These are phyloP conservation scores for slime mould (Dictyostelium discoideum) DNA, from an alignment of 78 protist species.

Conservation along the genomic window DNA sequence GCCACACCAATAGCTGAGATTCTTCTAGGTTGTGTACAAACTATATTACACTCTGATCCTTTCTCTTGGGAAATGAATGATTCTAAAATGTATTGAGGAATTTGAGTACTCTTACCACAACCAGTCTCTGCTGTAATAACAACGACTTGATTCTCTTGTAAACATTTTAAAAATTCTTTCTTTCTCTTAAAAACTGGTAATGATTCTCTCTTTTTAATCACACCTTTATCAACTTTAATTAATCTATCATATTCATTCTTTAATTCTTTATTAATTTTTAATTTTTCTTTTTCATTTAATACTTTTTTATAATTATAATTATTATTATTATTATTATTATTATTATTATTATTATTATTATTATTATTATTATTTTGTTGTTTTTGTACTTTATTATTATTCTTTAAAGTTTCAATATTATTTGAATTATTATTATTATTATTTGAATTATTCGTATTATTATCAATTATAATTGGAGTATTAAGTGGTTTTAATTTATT, in stretches of 20 bases:
- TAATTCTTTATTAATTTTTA: conserved; percentile 11
- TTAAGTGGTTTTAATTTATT: conserved; percentile 9
- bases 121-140: conserved; percentile 90
- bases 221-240: background rate
- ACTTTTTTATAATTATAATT: background rate
- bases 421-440: background rate
- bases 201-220: conserved; percentile 1
- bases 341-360: background rate
- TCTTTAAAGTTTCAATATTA: background rate
- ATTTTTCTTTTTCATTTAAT: background rate
- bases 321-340: no score
- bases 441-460: background rate
- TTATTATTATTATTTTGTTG: background rate
- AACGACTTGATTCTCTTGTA: conserved; percentile 25
- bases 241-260: background rate
- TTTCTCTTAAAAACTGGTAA: conserved; percentile 60
- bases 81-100: conserved; percentile 93
- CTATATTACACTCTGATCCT: conserved; percentile 74
- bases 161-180: conserved; percentile 11
- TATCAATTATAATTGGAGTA: background rate
- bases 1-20: conserved; percentile 94
- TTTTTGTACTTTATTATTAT: no score
- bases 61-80: background rate
- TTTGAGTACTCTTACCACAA: conserved; percentile 96
- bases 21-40: conserved; percentile 96